These are phyloP conservation scores for Meira miltonrushii DNA, from an alignment of 1,284 basidiomycete species.

Conservation along the genomic window DNA sequence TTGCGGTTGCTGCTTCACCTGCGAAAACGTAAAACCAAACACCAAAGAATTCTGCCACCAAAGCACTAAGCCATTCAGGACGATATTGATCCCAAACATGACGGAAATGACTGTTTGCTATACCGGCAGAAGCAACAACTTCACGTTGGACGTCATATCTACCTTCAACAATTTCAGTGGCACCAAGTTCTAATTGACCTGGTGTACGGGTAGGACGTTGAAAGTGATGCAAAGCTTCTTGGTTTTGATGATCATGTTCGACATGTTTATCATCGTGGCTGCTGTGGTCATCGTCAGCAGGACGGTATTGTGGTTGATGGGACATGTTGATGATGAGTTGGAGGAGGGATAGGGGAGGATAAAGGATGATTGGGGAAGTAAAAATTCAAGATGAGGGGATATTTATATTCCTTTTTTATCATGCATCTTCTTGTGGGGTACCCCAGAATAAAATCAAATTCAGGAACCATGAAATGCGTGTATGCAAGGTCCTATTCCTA, in stretches of 20 bases:
- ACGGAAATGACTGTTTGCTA: constrained; percentile 9
- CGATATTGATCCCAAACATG: constrained; percentile 5
- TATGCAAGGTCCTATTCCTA: too few species aligned
- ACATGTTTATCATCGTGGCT: background rate
- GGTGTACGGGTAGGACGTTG: constrained; percentile 8
- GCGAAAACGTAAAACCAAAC: constrained; percentile 10
- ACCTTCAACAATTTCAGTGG: constrained; percentile 34
- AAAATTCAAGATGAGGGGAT: too few species aligned
- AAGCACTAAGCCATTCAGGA: constrained; percentile 5
- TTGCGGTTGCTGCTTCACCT: constrained; percentile 22
- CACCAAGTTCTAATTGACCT: constrained; percentile 56
- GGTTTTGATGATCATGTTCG: background rate
- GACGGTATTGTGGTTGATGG: too few species aligned
- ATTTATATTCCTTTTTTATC: too few species aligned
- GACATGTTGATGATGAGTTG: too few species aligned
- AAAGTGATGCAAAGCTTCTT: constrained; percentile 4
- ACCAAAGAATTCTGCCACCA: constrained; percentile 7
- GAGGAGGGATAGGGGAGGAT: too few species aligned
- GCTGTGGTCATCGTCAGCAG: background rate
- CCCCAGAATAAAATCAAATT: too few species aligned
- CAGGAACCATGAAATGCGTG: too few species aligned
- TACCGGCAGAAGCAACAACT: constrained; percentile 16
- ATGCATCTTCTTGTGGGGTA: too few species aligned
- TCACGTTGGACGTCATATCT: constrained; percentile 22
- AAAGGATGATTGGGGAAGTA: too few species aligned